Conservation (phyloP, 257 asterid species). For the Salvia rosmarinus region DNA sequence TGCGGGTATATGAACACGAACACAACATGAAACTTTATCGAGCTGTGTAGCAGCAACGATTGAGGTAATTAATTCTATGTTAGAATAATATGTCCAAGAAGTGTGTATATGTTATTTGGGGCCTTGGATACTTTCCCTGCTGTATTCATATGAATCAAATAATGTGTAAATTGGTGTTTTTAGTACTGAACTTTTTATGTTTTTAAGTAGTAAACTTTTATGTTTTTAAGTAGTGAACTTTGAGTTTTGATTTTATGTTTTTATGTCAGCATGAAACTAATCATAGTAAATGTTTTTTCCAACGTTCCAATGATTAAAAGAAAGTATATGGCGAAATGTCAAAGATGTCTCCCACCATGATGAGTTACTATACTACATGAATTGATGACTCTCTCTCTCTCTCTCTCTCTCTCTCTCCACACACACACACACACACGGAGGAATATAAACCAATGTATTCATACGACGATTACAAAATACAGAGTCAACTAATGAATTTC, state of each 20-base stretch:
- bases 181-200: no score
- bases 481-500: no score
- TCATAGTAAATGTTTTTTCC: background rate
- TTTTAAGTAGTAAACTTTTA: no score
- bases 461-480: no score
- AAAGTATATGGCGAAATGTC: background rate
- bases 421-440: background rate
- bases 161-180: background rate
- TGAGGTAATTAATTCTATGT: slow-evolving; percentile 13
- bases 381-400: background rate
- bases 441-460: background rate
- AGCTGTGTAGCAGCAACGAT: background rate
- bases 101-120: slow-evolving; percentile 29
- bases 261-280: background rate
- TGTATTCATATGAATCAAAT: slow-evolving; percentile 24
- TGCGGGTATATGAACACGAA: slow-evolving; percentile 35
- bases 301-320: slow-evolving; percentile 12
- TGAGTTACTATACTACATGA: background rate
- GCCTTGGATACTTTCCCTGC: slow-evolving; percentile 12
- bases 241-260: background rate
- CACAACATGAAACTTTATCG: background rate
- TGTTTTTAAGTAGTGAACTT: no score
- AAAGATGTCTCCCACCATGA: background rate
- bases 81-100: slow-evolving; percentile 8
- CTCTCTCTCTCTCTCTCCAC: background rate